These are phyloP conservation scores for Penicillium sp. DNA, from an alignment of 2,329 filamentous ascomycete species.

Conservation along the genomic window DNA sequence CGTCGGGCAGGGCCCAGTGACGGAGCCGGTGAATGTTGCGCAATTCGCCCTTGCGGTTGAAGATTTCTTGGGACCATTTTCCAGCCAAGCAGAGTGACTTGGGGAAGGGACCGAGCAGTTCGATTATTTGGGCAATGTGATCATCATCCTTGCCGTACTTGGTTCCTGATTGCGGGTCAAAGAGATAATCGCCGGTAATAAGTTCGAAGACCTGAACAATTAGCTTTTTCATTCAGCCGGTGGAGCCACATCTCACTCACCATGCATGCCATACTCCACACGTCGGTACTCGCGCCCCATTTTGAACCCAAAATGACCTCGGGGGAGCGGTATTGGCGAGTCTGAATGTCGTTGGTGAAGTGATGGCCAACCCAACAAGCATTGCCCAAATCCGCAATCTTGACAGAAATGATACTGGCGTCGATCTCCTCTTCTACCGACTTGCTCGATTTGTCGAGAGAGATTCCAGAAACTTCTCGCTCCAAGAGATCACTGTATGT, in stretches of 20 bases:
- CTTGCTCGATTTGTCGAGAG: conserved; percentile 65
- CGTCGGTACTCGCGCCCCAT: conserved; percentile 98
- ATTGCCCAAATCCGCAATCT: conserved; percentile 97
- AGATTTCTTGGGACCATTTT: conserved; percentile 98
- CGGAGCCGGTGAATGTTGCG: conserved; percentile 95
- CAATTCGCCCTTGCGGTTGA: conserved; percentile 94
- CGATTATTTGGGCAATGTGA: conserved; percentile 98
- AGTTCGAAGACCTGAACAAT: conserved; percentile 78
- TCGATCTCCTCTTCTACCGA: conserved; percentile 30
- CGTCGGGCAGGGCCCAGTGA: conserved; percentile 92
- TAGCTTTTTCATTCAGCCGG: conserved; percentile 3
- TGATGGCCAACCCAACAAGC: conserved; percentile 99
- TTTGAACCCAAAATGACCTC: conserved; percentile 96
- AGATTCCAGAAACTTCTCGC: conserved; percentile 91
- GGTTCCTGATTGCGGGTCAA: conserved; percentile 95
- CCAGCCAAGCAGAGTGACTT: conserved; percentile 87
- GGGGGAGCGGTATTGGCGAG: conserved; percentile 91
- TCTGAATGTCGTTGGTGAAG: conserved; percentile 99
- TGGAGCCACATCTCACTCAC: conserved; percentile 51
- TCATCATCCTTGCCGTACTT: conserved; percentile 99
- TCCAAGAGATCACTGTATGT: conserved; percentile 74
- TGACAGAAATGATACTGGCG: conserved; percentile 86
- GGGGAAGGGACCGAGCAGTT: conserved; percentile 88
- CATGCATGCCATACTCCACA: conserved; percentile 99
- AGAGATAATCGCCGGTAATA: conserved; percentile 96